Conservation (phyloP, 176 grass and related monocot genomes). For the Pontederia paniculata region DNA sequence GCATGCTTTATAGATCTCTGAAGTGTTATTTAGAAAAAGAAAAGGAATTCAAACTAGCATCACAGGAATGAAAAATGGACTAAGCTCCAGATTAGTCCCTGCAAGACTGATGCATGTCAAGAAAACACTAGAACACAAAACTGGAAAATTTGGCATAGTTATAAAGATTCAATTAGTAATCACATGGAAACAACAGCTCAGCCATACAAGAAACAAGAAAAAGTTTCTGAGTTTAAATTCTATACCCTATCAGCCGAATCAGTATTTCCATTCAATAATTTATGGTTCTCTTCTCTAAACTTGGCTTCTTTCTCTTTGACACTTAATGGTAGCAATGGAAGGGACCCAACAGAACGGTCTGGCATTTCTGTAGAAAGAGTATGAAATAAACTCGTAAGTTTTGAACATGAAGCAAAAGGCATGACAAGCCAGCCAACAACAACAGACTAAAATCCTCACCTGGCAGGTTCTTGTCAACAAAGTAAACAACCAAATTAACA, state of each 20-base stretch:
- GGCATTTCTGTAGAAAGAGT: constrained; percentile 60
- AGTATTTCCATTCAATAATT: constrained; percentile 57
- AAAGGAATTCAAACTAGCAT: no score
- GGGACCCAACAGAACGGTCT: constrained; percentile 51
- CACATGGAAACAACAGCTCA: neutral
- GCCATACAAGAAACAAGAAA: neutral
- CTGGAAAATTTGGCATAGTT: no score
- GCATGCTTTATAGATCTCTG: no score
- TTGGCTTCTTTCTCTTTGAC: constrained; percentile 61
- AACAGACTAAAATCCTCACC: constrained; percentile 25
- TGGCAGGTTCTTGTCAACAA: constrained; percentile 77
- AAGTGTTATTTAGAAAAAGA: no score
- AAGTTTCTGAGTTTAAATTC: neutral
- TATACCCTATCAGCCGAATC: constrained; percentile 66
- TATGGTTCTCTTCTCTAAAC: constrained; percentile 53
- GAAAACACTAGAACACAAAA: no score
- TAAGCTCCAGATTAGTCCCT: no score
- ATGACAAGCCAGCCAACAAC: neutral
- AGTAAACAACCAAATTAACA: constrained; percentile 87
- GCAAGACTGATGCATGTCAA: no score
- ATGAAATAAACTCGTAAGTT: neutral
- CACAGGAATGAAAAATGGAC: no score
- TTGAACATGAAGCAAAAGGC: neutral
- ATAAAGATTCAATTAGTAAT: neutral
- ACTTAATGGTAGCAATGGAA: constrained; percentile 51